Conservation (phyloP, 805 yeast genomes). For the Starmerella sp. region DNA sequence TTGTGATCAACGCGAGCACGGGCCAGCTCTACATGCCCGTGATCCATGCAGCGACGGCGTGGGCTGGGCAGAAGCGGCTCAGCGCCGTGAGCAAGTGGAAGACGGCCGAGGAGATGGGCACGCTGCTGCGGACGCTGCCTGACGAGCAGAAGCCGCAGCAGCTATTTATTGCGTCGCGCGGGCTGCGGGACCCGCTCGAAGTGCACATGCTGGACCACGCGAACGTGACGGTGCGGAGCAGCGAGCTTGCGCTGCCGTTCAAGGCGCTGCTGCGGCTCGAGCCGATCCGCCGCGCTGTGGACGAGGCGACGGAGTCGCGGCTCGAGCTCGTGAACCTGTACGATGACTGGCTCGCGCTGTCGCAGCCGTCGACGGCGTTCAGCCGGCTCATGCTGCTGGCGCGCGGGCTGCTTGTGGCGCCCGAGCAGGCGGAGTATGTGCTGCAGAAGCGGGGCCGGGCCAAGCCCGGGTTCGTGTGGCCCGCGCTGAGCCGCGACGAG, state of each 20-base stretch:
- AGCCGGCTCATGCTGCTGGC: slow-evolving; percentile 74
- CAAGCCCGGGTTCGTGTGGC: slow-evolving; percentile 83
- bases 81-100: slow-evolving; percentile 96
- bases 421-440: slow-evolving; percentile 40
- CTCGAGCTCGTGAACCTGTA: slow-evolving; percentile 83
- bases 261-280: slow-evolving; percentile 74
- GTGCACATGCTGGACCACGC: slow-evolving; percentile 97
- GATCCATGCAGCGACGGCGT: slow-evolving; percentile 75
- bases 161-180: slow-evolving; percentile 77
- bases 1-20: slow-evolving; percentile 77
- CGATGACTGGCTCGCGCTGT: slow-evolving; percentile 82
- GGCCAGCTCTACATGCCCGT: slow-evolving; percentile 85
- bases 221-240: slow-evolving; percentile 74
- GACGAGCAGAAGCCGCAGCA: slow-evolving; percentile 92
- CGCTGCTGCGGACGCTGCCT: slow-evolving; percentile 76
- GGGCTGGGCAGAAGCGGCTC: slow-evolving; percentile 93
- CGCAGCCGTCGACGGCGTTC: slow-evolving; percentile 87
- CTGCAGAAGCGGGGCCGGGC: slow-evolving; percentile 74
- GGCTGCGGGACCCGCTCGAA: slow-evolving; percentile 86
- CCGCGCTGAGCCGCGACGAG: slow-evolving; percentile 72
- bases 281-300: slow-evolving; percentile 63
- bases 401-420: slow-evolving; percentile 68
- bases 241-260: slow-evolving; percentile 84
- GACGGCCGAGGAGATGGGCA: slow-evolving; percentile 95
- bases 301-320: slow-evolving; percentile 83